These are phyloP conservation scores for Selenicereus undatus DNA, from an alignment of 148 eudicot genomes.

Conservation along the genomic window DNA sequence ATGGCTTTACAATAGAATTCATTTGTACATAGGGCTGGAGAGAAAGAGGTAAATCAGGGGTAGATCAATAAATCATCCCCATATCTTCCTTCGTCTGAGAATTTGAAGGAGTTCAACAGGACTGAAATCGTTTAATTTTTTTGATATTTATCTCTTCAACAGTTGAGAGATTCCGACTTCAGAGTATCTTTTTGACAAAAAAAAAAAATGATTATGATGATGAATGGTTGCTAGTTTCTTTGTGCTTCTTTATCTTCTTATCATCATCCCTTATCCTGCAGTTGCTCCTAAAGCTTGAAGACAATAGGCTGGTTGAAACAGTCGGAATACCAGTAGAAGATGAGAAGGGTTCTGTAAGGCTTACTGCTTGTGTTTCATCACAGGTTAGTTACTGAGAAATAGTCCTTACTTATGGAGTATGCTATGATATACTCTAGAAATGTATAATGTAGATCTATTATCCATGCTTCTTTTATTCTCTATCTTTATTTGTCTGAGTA, in stretches of 20 bases:
- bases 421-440: not conserved
- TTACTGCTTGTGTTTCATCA: conserved; percentile 97
- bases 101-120: not conserved
- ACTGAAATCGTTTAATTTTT: not conserved
- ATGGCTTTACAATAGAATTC: not conserved
- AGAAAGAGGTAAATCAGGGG: not conserved
- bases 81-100: not conserved
- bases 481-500: not conserved
- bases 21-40: not conserved
- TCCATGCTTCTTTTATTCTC: not conserved
- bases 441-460: not conserved
- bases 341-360: conserved; percentile 76
- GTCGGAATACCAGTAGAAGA: conserved; percentile 95
- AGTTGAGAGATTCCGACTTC: not conserved
- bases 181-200: not conserved
- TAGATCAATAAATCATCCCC: not conserved
- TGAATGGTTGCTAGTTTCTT: not conserved
- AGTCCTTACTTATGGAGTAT: not conserved
- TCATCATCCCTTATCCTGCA: conserved; percentile 31
- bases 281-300: conserved; percentile 79
- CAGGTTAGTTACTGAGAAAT: conserved; percentile 51
- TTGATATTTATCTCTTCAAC: not conserved
- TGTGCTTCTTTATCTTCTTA: conserved; percentile 2
- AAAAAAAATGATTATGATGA: not conserved
- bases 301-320: conserved; percentile 90